These are phyloP conservation scores for Termitomyces sp. DNA, from an alignment of 768 basidiomycete genomes.

Conservation along the genomic window DNA sequence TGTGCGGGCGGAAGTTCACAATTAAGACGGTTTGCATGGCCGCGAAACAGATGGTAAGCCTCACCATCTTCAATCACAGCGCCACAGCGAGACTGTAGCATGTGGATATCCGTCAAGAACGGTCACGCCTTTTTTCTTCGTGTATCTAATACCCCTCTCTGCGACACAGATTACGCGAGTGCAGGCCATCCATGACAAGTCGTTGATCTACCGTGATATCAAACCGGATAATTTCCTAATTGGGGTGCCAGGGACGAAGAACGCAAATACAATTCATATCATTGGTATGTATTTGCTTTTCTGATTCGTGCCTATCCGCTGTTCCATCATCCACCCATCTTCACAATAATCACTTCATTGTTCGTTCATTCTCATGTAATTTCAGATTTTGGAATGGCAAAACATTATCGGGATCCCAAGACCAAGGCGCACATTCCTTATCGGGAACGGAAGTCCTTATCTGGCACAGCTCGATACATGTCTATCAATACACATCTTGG, in stretches of 20 bases:
- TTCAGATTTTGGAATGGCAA: conserved; percentile 97
- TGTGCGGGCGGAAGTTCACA: conserved; percentile 97
- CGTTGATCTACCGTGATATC: conserved; percentile 97
- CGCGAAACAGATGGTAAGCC: conserved; percentile 93
- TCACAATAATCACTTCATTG: neutral
- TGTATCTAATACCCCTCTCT: conserved; percentile 7
- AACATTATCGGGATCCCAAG: conserved; percentile 98
- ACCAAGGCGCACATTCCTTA: conserved; percentile 99
- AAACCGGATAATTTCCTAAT: conserved; percentile 99
- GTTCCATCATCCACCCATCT: neutral
- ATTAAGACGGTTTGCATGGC: conserved; percentile 99
- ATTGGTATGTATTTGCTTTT: conserved; percentile 54
- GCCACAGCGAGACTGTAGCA: conserved; percentile 2
- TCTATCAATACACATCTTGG: conserved; percentile 98
- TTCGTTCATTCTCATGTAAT: conserved; percentile 2
- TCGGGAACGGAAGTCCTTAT: conserved; percentile 93
- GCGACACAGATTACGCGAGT: conserved; percentile 80
- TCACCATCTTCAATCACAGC: neutral
- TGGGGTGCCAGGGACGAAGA: conserved; percentile 89
- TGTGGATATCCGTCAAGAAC: conserved; percentile 8
- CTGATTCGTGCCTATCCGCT: neutral
- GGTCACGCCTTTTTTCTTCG: conserved; percentile 2
- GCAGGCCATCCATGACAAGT: conserved; percentile 97
- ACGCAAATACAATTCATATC: conserved; percentile 81
- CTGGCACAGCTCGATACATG: conserved; percentile 98